Percentiles rank a stretch among this genome's conserved stretches.
Evolutionary conservation across 2,329 filamentous ascomycete genomes (phyloP).

Genomic region (Hansfordia pulvinata): DNA sequence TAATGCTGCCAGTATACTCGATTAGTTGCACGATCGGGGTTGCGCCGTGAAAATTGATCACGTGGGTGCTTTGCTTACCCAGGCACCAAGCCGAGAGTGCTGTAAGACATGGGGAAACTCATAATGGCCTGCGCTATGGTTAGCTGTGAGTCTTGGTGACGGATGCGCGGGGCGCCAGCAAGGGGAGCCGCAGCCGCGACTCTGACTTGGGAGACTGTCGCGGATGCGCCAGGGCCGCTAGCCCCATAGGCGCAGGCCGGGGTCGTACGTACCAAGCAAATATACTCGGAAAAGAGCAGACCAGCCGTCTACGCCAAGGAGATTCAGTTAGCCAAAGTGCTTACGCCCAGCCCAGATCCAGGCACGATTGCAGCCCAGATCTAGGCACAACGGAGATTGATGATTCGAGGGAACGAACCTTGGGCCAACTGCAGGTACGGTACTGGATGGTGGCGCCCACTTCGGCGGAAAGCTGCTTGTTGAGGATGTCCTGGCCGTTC

Average conservation of each 20-base stretch:
- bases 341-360: background rate
- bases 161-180: background rate
- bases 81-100: slow-evolving; percentile 72
- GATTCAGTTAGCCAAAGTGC: slow-evolving; percentile 3
- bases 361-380: too few species aligned
- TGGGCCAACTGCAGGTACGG: slow-evolving; percentile 86
- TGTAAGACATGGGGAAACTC: slow-evolving; percentile 93
- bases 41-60: slow-evolving; percentile 5
- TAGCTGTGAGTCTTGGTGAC: slow-evolving; percentile 17
- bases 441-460: slow-evolving; percentile 75
- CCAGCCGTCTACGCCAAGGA: slow-evolving; percentile 61
- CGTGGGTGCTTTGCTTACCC: slow-evolving; percentile 28
- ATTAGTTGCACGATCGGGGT: slow-evolving; percentile 6
- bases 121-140: slow-evolving; percentile 54
- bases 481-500: too few species aligned
- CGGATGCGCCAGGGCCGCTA: too few species aligned
- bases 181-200: too few species aligned
- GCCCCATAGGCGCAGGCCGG: too few species aligned
- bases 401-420: slow-evolving; percentile 38
- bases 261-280: slow-evolving; percentile 53
- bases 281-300: slow-evolving; percentile 88
- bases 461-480: slow-evolving; percentile 63
- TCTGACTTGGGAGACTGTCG: too few species aligned
- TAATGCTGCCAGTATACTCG: slow-evolving; percentile 31
- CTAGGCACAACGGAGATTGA: slow-evolving; percentile 2